Percentiles rank a stretch among this genome's conserved stretches.
These are phyloP conservation scores for Mucor irregularis DNA, from an alignment of 371 early-diverging fungal species.

Conservation along the genomic window DNA sequence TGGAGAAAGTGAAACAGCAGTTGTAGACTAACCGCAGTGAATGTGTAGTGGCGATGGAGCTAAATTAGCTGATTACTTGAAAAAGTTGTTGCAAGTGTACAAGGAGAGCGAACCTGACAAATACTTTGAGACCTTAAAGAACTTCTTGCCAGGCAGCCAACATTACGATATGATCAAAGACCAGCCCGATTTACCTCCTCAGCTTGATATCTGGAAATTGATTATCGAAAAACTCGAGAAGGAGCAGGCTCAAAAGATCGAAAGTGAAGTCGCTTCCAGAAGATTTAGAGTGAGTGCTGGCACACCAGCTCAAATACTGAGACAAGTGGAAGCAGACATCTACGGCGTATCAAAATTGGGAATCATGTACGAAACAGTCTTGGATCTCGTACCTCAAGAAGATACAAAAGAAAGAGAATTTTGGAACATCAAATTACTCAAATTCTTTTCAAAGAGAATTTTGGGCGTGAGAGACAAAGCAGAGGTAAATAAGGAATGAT, in stretches of 20 bases:
- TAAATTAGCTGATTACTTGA: constrained; percentile 60
- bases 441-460: constrained; percentile 31
- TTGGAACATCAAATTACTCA: constrained; percentile 32
- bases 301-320: constrained; percentile 55
- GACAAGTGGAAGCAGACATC: constrained; percentile 60
- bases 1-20: too few relatives aligned
- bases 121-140: constrained; percentile 53
- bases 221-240: constrained; percentile 59
- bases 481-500: constrained; percentile 15
- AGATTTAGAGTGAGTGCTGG: constrained; percentile 73
- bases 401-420: constrained; percentile 10
- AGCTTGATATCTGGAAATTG: constrained; percentile 54
- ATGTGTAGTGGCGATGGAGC: constrained; percentile 55
- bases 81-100: constrained; percentile 57
- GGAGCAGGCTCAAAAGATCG: constrained; percentile 58
- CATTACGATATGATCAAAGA: constrained; percentile 51
- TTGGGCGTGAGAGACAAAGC: constrained; percentile 24
- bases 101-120: constrained; percentile 40
- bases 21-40: too few relatives aligned
- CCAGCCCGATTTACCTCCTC: constrained; percentile 41
- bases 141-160: constrained; percentile 52
- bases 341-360: constrained; percentile 59
- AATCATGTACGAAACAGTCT: constrained; percentile 39
- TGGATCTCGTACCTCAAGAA: constrained; percentile 28
- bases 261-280: constrained; percentile 66